Conservation (phyloP, 495 filamentous ascomycete species). For the Hypoxylon perforatum region DNA sequence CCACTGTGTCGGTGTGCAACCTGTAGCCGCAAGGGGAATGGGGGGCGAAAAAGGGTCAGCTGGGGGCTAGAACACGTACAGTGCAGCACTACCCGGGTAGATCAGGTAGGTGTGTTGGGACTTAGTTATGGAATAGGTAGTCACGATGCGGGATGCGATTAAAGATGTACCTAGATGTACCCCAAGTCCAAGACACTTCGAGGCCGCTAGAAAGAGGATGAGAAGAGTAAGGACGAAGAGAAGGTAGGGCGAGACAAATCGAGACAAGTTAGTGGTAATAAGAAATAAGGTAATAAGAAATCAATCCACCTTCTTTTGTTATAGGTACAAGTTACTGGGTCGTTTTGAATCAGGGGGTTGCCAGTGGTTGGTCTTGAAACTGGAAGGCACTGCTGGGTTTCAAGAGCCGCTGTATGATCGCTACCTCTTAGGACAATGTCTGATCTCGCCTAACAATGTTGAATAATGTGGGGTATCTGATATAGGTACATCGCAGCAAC, state of each 20-base stretch:
- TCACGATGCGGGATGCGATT: neutral
- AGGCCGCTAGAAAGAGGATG: neutral
- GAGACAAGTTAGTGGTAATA: conserved; percentile 1
- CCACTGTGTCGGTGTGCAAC: conserved; percentile 9
- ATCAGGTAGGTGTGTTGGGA: no score
- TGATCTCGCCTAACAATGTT: conserved; percentile 19
- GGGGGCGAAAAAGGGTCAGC: conserved; percentile 2
- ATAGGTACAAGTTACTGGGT: neutral
- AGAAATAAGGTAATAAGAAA: neutral
- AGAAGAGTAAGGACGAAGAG: conserved; percentile 1
- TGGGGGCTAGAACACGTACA: conserved; percentile 10
- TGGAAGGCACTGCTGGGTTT: conserved; percentile 32
- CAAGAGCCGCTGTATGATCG: conserved; percentile 41
- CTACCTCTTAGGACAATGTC: conserved; percentile 20
- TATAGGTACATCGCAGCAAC: conserved; percentile 11
- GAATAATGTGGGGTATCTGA: neutral
- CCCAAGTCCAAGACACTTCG: neutral
- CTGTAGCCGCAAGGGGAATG: conserved; percentile 13
- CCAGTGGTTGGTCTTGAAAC: conserved; percentile 27
- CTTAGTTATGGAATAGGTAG: neutral
- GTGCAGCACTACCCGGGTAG: no score
- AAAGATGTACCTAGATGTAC: conserved; percentile 10
- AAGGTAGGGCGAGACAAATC: neutral
- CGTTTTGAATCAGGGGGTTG: conserved; percentile 20
- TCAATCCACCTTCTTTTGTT: conserved; percentile 1